Evolutionary conservation across 352 stramenopile genomes (phyloP), one percentile per base, ranked within the genome.

Genomic region (Paralagenidium karlingii): DNA sequence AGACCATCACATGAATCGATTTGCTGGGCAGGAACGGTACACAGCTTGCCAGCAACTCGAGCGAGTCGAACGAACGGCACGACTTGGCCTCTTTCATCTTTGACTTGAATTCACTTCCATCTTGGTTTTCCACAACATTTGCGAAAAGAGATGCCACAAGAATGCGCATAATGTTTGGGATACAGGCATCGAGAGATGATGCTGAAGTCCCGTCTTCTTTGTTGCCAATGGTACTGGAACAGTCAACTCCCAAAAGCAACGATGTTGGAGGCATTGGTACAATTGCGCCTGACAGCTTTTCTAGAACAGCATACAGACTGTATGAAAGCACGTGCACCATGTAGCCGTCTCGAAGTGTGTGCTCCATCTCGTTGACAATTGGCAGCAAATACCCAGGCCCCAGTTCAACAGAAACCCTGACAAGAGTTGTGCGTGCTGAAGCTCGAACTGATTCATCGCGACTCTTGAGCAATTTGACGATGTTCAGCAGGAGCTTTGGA

Each of bases 401-500:
- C 36, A 99, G 68, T 27, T 93, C 81, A 26, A 82, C 66, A 21
- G 85, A 85, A 47, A 99, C 97, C 55, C 94, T 93, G 28, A 96
- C 82, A 8, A 99, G 71, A 16, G 94, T 98, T 11, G 75, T 73
- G 24, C 94, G 78, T 8, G 94, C 90, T 26, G 89, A 82, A 36
- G 94, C 71, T 34, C 96, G 78, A 13, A 96, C 67, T 46, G 81
- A 78, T 26, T 94, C 94, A 43, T 98, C 90, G 50, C 94, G 96
- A 51, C 70, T 83, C 53, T 87, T 86, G 16, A 91, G 58, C 34
- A 94, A 55, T 38, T 83, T 88, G n/a, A 70, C 73, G 32, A 94
- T 81, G 18, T 73, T 81, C 16, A 97, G 69, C 19, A 99, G 61
- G 28, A 99, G 60, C 44, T 94, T 94, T 5, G 87, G 90, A 40